Evolutionary conservation across 1,284 basidiomycete species (phyloP), one percentile per base, ranked within the genome.

Genomic region (Caloboletus firmus): DNA sequence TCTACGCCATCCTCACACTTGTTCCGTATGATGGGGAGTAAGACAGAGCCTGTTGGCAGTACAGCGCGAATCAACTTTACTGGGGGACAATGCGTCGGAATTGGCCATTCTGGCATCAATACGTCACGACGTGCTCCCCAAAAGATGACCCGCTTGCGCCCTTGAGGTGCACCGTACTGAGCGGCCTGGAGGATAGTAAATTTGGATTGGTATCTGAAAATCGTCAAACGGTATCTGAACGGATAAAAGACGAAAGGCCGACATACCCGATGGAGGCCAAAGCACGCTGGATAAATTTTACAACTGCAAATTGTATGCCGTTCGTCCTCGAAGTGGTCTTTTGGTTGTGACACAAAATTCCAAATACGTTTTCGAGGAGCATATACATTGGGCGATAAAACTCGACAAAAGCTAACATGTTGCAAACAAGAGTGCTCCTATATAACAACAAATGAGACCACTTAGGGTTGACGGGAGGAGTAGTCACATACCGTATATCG

Each of bases 401-500:
- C 59, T 90, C 87, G n/a, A 86, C 82, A 61, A 79, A 88, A n/a
- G 83, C 83, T 5, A 90, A 70, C 81, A 87, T 87, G 54, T 85
- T 87, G 62, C 79, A 81, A 1, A 83, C 75, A 41, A 88, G 71
- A 3, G 84, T 83, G 28, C 80, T 82, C 60, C 84, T 86, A 51
- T 36, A 46, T 49, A 31, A 18, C n/a, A 26, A 51, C 35, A 39
- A 36, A 48, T 59, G 45, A 49, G 28, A 11, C 41, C 26, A 18
- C 4, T 1, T 12, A 20, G 24, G 20, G 28, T 35, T 17, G 44
- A 28, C 18, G 13, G n/a, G 20, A 48, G 36, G 43, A 52, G 28
- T 8, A 17, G 8, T 40, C 9, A 40, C 60, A 28, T 68, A 82
- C 82, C 86, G 76, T 47, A 79, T 72, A 59, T 88, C 85, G 67